These are phyloP conservation scores for Durotheca rogersii DNA, from an alignment of 495 filamentous ascomycete species.

Conservation along the genomic window DNA sequence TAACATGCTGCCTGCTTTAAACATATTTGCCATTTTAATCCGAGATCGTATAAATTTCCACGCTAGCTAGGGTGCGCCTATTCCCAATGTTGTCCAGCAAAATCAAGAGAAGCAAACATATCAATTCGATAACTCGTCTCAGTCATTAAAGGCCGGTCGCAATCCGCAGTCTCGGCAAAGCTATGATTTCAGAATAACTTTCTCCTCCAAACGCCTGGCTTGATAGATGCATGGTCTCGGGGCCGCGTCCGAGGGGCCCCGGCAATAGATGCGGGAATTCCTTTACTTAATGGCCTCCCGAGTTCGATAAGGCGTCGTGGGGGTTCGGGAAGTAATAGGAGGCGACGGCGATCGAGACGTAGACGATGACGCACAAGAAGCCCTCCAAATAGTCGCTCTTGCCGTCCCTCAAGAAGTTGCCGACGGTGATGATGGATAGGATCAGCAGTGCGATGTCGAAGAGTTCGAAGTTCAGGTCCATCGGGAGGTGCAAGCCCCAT, in stretches of 20 bases:
- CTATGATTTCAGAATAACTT: conserved; percentile 10
- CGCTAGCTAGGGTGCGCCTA: neutral
- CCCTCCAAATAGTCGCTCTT: conserved; percentile 83
- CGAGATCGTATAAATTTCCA: neutral
- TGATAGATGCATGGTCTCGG: conserved; percentile 8
- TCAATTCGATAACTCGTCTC: conserved; percentile 1
- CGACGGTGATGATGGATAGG: conserved; percentile 81
- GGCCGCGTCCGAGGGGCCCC: too few relatives aligned
- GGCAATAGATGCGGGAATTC: too few relatives aligned
- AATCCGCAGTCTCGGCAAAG: conserved; percentile 6
- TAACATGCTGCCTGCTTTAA: too few relatives aligned
- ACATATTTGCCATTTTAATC: neutral
- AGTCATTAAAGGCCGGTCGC: conserved; percentile 12
- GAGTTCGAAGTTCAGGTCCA: conserved; percentile 83
- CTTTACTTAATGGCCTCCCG: neutral
- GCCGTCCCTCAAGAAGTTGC: conserved; percentile 76
- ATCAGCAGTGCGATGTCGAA: conserved; percentile 90
- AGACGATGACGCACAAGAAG: conserved; percentile 69
- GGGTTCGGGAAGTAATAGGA: conserved; percentile 65
- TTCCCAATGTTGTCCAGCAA: neutral
- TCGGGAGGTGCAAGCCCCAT: conserved; percentile 69
- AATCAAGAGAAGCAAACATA: neutral
- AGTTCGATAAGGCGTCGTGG: conserved; percentile 4
- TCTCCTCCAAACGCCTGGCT: conserved; percentile 20
- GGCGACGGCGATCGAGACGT: conserved; percentile 62